These are phyloP conservation scores for Cinnamomum chago DNA, from an alignment of 164 flowering plant genomes.

Conservation along the genomic window DNA sequence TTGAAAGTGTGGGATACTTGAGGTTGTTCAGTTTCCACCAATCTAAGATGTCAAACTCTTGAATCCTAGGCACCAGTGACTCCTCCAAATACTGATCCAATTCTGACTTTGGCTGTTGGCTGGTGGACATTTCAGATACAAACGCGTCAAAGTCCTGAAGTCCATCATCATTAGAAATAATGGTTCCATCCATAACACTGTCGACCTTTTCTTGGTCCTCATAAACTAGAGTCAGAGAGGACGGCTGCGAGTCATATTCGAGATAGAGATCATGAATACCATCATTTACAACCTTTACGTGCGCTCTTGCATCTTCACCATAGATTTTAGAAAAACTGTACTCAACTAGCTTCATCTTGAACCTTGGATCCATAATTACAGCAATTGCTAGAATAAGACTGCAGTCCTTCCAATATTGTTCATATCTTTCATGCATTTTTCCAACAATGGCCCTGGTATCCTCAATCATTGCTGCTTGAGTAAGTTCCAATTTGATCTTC, in stretches of 20 bases:
- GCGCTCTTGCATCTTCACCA: constrained; percentile 50
- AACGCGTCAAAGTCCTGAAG: constrained; percentile 61
- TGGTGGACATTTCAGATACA: constrained; percentile 40
- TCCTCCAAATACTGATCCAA: constrained; percentile 18
- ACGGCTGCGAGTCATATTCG: constrained; percentile 44
- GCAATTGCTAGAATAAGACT: constrained; percentile 60
- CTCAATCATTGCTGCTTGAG: constrained; percentile 38
- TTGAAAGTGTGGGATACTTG: constrained; percentile 26
- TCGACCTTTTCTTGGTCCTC: constrained; percentile 31
- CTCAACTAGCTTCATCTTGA: constrained; percentile 75
- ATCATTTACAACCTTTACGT: constrained; percentile 50
- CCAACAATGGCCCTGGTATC: constrained; percentile 45
- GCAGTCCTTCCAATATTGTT: constrained; percentile 64
- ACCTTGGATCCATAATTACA: constrained; percentile 87
- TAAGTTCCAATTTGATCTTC: constrained; percentile 54
- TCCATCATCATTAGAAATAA: constrained; percentile 29
- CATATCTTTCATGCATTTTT: constrained; percentile 58
- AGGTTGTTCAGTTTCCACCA: constrained; percentile 25
- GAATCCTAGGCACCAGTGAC: constrained; percentile 7
- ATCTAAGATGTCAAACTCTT: constrained; percentile 19
- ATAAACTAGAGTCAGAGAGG: constrained; percentile 27
- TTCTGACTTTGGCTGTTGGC: constrained; percentile 57
- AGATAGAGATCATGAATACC: constrained; percentile 66
- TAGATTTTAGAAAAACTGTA: constrained; percentile 60
- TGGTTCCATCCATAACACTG: constrained; percentile 17